Conservation (phyloP, 2,329 filamentous ascomycete genomes). For the Dactylella cylindrospora region DNA sequence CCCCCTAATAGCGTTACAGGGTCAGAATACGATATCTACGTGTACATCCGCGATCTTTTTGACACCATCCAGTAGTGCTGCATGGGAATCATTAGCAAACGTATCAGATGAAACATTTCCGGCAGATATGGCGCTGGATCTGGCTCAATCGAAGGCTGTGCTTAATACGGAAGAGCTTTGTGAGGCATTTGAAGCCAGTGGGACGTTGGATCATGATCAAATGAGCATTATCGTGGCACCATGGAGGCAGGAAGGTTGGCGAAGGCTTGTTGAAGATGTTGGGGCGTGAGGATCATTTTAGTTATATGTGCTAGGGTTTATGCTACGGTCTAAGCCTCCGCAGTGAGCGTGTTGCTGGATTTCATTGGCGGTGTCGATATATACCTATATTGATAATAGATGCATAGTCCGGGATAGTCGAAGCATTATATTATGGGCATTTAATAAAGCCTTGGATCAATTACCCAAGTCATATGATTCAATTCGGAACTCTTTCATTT, state of each 20-base stretch:
- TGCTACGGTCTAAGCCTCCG: too few species aligned
- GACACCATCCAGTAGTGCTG: constrained; percentile 73
- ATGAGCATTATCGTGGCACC: constrained; percentile 76
- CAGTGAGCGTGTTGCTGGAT: neutral
- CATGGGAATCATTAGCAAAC: constrained; percentile 75
- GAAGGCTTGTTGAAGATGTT: constrained; percentile 55
- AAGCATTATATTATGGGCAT: too few species aligned
- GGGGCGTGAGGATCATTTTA: too few species aligned
- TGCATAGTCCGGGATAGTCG: too few species aligned
- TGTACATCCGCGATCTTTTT: constrained; percentile 69
- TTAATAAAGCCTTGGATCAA: too few species aligned
- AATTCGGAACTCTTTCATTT: too few species aligned
- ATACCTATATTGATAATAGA: constrained; percentile 1
- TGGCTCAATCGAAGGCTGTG: constrained; percentile 69
- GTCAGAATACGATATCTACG: constrained; percentile 51
- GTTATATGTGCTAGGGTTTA: too few species aligned
- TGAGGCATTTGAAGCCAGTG: constrained; percentile 71
- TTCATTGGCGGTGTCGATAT: neutral
- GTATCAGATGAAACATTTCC: constrained; percentile 58
- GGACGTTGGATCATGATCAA: constrained; percentile 71
- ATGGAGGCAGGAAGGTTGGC: constrained; percentile 71
- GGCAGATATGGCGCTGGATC: constrained; percentile 77
- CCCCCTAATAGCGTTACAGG: constrained; percentile 5
- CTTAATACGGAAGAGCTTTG: constrained; percentile 71
- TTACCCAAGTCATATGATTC: too few species aligned